These are phyloP conservation scores for Raffaelea arxii DNA, from an alignment of 2,329 filamentous ascomycete species.

Conservation along the genomic window DNA sequence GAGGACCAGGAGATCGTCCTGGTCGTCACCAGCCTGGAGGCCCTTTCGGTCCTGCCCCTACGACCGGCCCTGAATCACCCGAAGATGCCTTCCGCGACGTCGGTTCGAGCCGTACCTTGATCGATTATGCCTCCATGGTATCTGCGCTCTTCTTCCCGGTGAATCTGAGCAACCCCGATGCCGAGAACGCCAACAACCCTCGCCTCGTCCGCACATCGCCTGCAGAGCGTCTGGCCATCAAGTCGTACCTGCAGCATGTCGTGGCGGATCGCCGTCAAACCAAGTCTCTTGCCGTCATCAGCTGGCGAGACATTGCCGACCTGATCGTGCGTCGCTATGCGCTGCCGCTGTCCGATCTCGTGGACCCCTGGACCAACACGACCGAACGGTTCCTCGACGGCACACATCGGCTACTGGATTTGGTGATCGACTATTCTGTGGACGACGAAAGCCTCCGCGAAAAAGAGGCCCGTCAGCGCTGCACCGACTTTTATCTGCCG, in stretches of 20 bases:
- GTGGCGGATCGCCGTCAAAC: conserved; percentile 1
- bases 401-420: background rate
- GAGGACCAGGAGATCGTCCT: too few relatives aligned
- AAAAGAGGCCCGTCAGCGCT: conserved; percentile 3
- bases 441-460: background rate
- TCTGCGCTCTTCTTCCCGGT: conserved; percentile 8
- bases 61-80: conserved; percentile 1
- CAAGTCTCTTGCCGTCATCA: background rate
- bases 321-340: conserved; percentile 6
- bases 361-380: background rate
- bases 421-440: background rate
- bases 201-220: conserved; percentile 1
- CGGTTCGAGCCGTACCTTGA: conserved; percentile 4
- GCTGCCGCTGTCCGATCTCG: conserved; percentile 1
- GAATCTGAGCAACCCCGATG: conserved; percentile 7
- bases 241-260: conserved; percentile 2
- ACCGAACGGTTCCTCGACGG: background rate
- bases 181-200: background rate
- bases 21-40: background rate
- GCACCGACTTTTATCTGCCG: conserved; percentile 6
- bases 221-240: conserved; percentile 4
- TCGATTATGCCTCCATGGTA: conserved; percentile 9
- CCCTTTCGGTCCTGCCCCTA: background rate
- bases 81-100: conserved; percentile 7
- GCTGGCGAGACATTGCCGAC: conserved; percentile 9